These are phyloP conservation scores for Populus hybrid DNA, from an alignment of 441 rosid genomes.

Conservation along the genomic window DNA sequence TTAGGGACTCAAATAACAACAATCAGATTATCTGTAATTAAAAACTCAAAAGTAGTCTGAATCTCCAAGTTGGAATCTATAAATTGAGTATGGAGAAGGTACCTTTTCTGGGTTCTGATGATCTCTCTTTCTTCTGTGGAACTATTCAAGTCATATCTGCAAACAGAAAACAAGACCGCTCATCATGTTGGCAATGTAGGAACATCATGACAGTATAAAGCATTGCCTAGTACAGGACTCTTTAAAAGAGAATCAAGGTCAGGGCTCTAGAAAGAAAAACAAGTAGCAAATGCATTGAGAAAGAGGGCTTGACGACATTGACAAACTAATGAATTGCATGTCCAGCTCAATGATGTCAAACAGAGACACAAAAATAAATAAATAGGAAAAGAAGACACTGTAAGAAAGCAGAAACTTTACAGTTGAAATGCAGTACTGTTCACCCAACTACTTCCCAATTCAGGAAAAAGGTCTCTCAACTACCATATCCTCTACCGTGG, in stretches of 20 bases:
- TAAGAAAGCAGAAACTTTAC: not conserved
- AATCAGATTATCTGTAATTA: not conserved
- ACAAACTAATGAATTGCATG: not conserved
- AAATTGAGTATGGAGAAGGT: slow-evolving; percentile 9
- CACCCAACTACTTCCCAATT: not conserved
- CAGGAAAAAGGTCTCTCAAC: not conserved
- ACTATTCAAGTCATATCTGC: slow-evolving; percentile 69
- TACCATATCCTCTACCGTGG: not conserved
- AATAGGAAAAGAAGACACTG: not conserved
- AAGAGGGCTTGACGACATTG: not conserved
- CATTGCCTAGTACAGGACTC: not conserved
- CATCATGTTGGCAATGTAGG: slow-evolving; percentile 14
- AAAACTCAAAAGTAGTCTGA: slow-evolving; percentile 8
- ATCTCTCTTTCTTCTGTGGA: slow-evolving; percentile 70
- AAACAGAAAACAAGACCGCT: not conserved
- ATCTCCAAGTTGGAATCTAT: slow-evolving; percentile 1
- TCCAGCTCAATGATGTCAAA: not conserved
- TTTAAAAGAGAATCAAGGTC: not conserved
- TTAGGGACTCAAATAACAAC: not conserved
- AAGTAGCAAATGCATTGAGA: not conserved
- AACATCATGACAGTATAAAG: not conserved
- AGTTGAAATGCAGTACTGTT: not conserved
- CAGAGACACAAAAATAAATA: too few species aligned
- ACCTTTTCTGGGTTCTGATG: slow-evolving; percentile 64
- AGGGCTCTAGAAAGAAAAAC: not conserved